Evolutionary conservation across 2,329 filamentous ascomycete genomes (phyloP).

Genomic region (Dissoconium aciculare): DNA sequence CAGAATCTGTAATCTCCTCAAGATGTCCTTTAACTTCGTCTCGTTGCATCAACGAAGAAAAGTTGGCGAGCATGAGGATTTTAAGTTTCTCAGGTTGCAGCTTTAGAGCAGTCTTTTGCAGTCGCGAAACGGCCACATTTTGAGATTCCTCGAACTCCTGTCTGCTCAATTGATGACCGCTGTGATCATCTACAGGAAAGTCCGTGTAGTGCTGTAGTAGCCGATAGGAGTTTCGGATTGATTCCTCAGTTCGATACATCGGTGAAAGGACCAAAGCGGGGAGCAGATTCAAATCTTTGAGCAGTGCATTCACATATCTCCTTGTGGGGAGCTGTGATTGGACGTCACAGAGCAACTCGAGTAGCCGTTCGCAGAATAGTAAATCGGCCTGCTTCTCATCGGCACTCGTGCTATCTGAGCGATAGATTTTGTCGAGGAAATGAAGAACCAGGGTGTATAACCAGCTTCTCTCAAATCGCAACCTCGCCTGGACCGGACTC

Average conservation of each 20-base stretch:
- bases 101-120: constrained; percentile 66
- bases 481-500: constrained; percentile 56
- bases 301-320: constrained; percentile 77
- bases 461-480: constrained; percentile 90
- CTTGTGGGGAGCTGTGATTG: constrained; percentile 88
- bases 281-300: constrained; percentile 74
- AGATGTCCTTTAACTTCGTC: constrained; percentile 66
- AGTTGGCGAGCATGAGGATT: constrained; percentile 85
- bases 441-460: constrained; percentile 73
- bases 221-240: constrained; percentile 58
- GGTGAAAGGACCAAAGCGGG: constrained; percentile 65
- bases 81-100: constrained; percentile 80
- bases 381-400: constrained; percentile 39
- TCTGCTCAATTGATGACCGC: constrained; percentile 57
- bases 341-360: constrained; percentile 79
- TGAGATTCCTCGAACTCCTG: constrained; percentile 67
- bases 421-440: constrained; percentile 62
- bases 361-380: constrained; percentile 78
- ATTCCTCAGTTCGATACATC: constrained; percentile 63
- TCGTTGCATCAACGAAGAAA: constrained; percentile 69
- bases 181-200: constrained; percentile 86
- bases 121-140: constrained; percentile 56
- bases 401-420: constrained; percentile 20
- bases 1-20: constrained; percentile 54
- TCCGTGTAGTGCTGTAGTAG: constrained; percentile 76